Percentiles rank a stretch among this genome's conserved stretches.
Evolutionary conservation across 2,329 filamentous ascomycete genomes (phyloP).

Genomic region (Lanzia echinophila): DNA sequence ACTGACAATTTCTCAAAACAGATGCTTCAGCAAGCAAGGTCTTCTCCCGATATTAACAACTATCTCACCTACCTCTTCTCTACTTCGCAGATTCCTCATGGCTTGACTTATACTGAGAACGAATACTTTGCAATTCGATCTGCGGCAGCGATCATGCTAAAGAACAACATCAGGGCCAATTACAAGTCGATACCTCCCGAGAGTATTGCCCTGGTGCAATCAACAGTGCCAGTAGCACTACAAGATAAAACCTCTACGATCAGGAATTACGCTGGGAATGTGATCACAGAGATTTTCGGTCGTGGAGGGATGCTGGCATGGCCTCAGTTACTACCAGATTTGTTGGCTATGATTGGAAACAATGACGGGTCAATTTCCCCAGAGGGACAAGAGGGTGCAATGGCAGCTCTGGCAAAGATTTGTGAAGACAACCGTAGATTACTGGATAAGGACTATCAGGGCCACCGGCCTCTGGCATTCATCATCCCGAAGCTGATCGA

Average conservation of each 20-base stretch:
- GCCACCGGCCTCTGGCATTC: slow-evolving; percentile 78
- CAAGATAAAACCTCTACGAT: slow-evolving; percentile 79
- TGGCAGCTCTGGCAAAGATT: slow-evolving; percentile 88
- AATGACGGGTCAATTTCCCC: slow-evolving; percentile 57
- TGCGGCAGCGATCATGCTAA: slow-evolving; percentile 88
- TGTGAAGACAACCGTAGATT: slow-evolving; percentile 92
- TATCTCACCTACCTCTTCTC: slow-evolving; percentile 91
- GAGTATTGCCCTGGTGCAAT: slow-evolving; percentile 71
- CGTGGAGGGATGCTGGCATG: slow-evolving; percentile 81
- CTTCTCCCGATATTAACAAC: slow-evolving; percentile 90
- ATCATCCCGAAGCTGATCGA: slow-evolving; percentile 87
- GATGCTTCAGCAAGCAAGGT: slow-evolving; percentile 90
- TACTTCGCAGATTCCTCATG: slow-evolving; percentile 55
- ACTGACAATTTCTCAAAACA: slow-evolving; percentile 34
- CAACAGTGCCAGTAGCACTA: slow-evolving; percentile 69
- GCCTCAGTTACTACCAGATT: slow-evolving; percentile 81
- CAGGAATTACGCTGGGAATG: slow-evolving; percentile 82
- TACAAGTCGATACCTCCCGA: slow-evolving; percentile 70
- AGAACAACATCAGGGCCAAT: slow-evolving; percentile 77
- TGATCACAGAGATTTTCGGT: slow-evolving; percentile 86
- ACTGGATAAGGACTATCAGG: slow-evolving; percentile 80
- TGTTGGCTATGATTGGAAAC: slow-evolving; percentile 73
- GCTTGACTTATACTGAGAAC: slow-evolving; percentile 49
- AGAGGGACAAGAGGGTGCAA: slow-evolving; percentile 83
- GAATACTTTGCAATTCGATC: slow-evolving; percentile 74